phyloP scores from a whole-genome alignment of 2,329 filamentous ascomycete genomes.

The Zalaria sp. region DNA sequence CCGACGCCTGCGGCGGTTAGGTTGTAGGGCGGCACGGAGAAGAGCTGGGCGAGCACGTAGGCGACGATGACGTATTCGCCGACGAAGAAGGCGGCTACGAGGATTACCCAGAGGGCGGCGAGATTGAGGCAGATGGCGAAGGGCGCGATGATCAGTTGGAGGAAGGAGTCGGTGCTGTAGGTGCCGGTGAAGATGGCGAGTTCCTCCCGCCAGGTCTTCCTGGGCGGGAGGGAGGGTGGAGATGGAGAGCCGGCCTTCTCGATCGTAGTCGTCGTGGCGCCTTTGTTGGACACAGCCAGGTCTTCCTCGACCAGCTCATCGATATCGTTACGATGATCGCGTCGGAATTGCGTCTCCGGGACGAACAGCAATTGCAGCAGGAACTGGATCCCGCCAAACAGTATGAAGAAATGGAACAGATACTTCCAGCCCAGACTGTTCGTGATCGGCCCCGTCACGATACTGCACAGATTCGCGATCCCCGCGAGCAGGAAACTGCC shows the following conservation, averaged over 20 bases:
- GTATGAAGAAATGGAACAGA: conserved; percentile 33
- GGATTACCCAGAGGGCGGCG: conserved; percentile 36
- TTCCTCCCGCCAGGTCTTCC: conserved; percentile 22
- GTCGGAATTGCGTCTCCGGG: conserved; percentile 35
- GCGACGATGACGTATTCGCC: conserved; percentile 29
- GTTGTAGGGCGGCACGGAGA: conserved; percentile 32
- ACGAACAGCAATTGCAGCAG: conserved; percentile 33
- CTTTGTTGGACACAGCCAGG: neutral
- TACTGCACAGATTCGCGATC: conserved; percentile 19
- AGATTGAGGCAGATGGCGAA: conserved; percentile 37
- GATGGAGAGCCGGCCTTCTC: conserved; percentile 1
- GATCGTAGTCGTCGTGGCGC: conserved; percentile 1
- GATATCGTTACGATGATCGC: conserved; percentile 17
- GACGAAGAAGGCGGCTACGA: conserved; percentile 30
- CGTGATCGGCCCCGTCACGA: conserved; percentile 21
- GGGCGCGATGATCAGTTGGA: conserved; percentile 26
- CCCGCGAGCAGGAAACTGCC: conserved; percentile 21
- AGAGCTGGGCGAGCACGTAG: conserved; percentile 31
- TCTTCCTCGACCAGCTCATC: conserved; percentile 2
- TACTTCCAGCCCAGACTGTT: conserved; percentile 21
- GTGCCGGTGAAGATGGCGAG: conserved; percentile 24
- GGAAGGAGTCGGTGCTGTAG: conserved; percentile 21
- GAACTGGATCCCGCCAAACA: conserved; percentile 29
- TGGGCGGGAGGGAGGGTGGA: conserved; percentile 4
- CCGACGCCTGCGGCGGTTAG: conserved; percentile 27